Evolutionary conservation across 2,329 filamentous ascomycete genomes (phyloP).

Genomic region (Lizonia empirigonia): DNA sequence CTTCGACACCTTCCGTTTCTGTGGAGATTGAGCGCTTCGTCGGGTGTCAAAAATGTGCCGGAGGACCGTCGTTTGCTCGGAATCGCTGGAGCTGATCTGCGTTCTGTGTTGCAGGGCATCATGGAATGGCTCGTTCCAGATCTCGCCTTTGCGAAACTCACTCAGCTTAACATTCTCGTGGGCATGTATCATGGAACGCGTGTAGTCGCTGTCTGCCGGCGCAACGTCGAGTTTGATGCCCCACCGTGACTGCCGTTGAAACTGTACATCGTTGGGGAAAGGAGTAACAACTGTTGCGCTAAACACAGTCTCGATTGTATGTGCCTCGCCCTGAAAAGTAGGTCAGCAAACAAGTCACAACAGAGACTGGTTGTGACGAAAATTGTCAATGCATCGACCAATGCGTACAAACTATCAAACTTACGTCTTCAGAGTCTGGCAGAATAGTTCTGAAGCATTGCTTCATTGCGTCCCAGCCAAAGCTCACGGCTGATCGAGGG

Average conservation of each 20-base stretch:
- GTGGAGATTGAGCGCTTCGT: neutral
- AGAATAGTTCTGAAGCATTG: slow-evolving; percentile 31
- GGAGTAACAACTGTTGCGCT: slow-evolving; percentile 19
- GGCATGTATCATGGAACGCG: neutral
- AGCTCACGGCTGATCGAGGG: slow-evolving; percentile 6
- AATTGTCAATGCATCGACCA: too few relatives aligned
- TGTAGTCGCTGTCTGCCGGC: neutral
- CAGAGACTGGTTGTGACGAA: too few relatives aligned
- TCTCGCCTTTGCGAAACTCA: neutral
- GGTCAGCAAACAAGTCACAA: too few relatives aligned
- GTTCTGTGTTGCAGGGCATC: neutral
- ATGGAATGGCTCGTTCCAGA: neutral
- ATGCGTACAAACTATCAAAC: neutral
- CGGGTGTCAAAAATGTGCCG: neutral
- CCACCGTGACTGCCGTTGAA: slow-evolving; percentile 40
- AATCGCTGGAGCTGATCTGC: neutral
- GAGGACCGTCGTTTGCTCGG: neutral
- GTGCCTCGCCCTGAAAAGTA: neutral
- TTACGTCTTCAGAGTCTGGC: slow-evolving; percentile 4
- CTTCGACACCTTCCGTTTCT: slow-evolving; percentile 18
- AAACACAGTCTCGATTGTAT: slow-evolving; percentile 20
- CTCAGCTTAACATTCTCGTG: neutral
- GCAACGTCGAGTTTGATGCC: slow-evolving; percentile 26
- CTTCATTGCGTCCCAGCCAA: slow-evolving; percentile 28
- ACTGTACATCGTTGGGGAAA: slow-evolving; percentile 37